Percentiles rank a stretch among this genome's conserved stretches.
These are phyloP conservation scores for Sanghuangporus weigelae DNA, from an alignment of 1,284 basidiomycete genomes.

Conservation along the genomic window DNA sequence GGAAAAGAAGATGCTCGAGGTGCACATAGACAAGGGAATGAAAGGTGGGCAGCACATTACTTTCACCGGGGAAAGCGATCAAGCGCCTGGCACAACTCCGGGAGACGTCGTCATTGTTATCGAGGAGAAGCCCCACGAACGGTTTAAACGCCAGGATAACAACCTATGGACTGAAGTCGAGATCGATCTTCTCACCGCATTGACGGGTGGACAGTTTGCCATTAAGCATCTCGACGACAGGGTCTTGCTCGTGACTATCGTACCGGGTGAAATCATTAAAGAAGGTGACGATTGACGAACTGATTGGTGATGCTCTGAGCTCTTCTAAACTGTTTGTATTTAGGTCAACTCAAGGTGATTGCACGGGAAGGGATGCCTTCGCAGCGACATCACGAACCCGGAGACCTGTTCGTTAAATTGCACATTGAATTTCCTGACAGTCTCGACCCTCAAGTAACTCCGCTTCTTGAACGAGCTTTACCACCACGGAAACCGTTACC, in stretches of 20 bases:
- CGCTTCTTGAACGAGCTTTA: constrained; percentile 82
- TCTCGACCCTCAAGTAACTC: constrained; percentile 66
- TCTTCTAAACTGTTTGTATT: constrained; percentile 3
- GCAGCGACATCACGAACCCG: constrained; percentile 93
- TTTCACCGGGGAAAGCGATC: constrained; percentile 95
- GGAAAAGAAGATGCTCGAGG: constrained; percentile 98
- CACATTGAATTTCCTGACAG: constrained; percentile 87
- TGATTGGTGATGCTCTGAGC: neutral
- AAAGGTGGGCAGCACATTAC: constrained; percentile 95
- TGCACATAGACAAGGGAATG: constrained; percentile 99
- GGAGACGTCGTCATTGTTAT: constrained; percentile 98
- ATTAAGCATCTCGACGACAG: constrained; percentile 96
- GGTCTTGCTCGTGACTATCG: constrained; percentile 78
- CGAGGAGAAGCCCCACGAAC: constrained; percentile 91
- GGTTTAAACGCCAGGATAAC: constrained; percentile 91
- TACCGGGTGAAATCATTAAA: constrained; percentile 91
- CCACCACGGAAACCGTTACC: constrained; percentile 73
- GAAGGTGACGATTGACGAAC: constrained; percentile 57
- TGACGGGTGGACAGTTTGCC: constrained; percentile 87
- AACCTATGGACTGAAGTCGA: constrained; percentile 87
- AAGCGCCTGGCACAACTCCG: constrained; percentile 84
- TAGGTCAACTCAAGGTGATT: constrained; percentile 89
- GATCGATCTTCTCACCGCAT: constrained; percentile 90
- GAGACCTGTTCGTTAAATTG: constrained; percentile 90
- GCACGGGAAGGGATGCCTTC: constrained; percentile 98